Base-by-base conservation (phyloP, 2,329 filamentous ascomycete species). In the Madurella fahalii region DNA sequence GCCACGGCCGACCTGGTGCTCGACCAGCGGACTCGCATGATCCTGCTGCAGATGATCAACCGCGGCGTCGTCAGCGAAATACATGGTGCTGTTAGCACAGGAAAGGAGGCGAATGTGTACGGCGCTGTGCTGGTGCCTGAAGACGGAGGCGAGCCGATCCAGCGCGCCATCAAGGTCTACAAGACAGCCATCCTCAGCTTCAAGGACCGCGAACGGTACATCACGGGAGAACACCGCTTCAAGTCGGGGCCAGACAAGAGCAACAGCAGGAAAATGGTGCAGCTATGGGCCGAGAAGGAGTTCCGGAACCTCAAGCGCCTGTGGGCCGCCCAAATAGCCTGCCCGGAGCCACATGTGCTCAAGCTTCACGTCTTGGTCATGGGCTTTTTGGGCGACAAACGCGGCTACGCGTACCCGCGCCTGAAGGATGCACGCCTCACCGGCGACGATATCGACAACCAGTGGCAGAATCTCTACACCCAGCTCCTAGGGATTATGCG, bases 21-120 rank as follows among this genome's bases (percentile, higher is more conserved):
- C 58, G 94, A 99, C 72, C 90, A 91, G 59, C 82, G 91, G 51
- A 99, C 94, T 13, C 87, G 92, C 62, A 95, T 96, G 90, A 92
- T 99, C 58, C 77, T 99, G 51, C 78, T 96, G 61, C 90, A 96
- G 74, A 90, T 99, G 81, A 93, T 97, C 76, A 96, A 97, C 71
- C 85, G 90, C 34, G 87, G 90, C 57, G 79, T 93, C 59, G 85
- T 99, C 47, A 89, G 87, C 54, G 92, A 96, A 71, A 86, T 99
- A 49, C 91, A 99, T 69, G 94, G 95, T 45, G 94, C 94, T 68
- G 82, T 99, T 63, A 96, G 90, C 58, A 99, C 94, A 0, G 94
- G 94, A 53, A 99, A 99, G 71, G 94, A 99, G 72, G 94, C 94
- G 57, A 99, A 99, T 69, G 94, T 99, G 25, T 99, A 99, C 73